Evolutionary conservation across 139 green algal species (phyloP).

Genomic region (Chlamydomonas sp.): DNA sequence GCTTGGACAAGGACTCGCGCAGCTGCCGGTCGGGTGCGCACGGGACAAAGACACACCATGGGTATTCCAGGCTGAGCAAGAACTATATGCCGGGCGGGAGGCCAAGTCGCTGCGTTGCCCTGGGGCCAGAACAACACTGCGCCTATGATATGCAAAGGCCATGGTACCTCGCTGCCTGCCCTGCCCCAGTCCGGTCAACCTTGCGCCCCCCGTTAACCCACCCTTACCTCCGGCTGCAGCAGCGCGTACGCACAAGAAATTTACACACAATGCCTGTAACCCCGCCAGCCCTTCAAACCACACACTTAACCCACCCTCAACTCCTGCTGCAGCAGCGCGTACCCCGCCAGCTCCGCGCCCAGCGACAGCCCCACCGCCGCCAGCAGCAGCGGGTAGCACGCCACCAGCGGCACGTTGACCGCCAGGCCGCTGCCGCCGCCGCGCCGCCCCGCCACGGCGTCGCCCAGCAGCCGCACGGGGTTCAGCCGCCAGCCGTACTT

Average conservation of each 20-base stretch:
- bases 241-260: no score
- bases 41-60: background rate
- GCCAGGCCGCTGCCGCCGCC: background rate
- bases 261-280: no score
- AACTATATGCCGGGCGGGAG: no score
- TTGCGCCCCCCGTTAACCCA: no score
- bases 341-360: slow-evolving; percentile 35
- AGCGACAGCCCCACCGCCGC: slow-evolving; percentile 33
- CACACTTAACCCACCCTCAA: background rate
- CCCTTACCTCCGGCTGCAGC: no score
- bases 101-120: no score
- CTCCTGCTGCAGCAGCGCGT: slow-evolving; percentile 26
- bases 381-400: slow-evolving; percentile 54
- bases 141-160: no score
- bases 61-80: no score
- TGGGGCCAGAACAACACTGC: no score
- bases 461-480: slow-evolving; percentile 50
- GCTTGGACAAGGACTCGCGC: background rate
- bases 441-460: slow-evolving; percentile 8
- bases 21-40: slow-evolving; percentile 4
- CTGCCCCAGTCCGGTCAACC: no score
- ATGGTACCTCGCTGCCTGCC: no score
- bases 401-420: slow-evolving; percentile 43
- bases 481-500: slow-evolving; percentile 85
- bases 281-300: background rate